Evolutionary conservation across 768 basidiomycete genomes (phyloP).

Genomic region (Mycena kentingensis): DNA sequence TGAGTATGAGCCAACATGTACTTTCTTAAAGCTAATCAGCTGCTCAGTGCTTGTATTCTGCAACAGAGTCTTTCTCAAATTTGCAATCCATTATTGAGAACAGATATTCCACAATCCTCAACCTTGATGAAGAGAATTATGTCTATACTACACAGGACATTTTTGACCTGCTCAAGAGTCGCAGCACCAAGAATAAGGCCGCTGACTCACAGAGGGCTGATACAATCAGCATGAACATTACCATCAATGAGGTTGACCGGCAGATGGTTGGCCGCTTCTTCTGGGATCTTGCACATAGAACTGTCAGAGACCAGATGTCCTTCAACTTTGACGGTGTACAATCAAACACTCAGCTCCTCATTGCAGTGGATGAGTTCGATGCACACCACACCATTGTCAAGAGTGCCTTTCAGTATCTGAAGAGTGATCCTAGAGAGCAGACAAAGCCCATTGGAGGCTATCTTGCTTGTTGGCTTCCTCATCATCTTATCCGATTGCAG

Average conservation of each 20-base stretch:
- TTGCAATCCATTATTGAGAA: too few relatives aligned
- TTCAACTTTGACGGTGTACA: slow-evolving; percentile 1
- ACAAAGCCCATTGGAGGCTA: not conserved
- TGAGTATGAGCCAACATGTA: too few relatives aligned
- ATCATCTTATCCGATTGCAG: not conserved
- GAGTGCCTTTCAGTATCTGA: not conserved
- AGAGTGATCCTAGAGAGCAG: not conserved
- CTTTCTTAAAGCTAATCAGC: too few relatives aligned
- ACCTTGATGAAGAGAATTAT: too few relatives aligned
- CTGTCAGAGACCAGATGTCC: slow-evolving; percentile 1
- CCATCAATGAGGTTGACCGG: slow-evolving; percentile 2
- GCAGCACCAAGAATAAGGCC: too few relatives aligned
- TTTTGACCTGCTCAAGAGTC: too few relatives aligned
- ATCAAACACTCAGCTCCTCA: not conserved
- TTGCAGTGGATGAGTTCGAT: not conserved
- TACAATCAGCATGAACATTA: slow-evolving; percentile 25
- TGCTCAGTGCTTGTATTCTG: too few relatives aligned
- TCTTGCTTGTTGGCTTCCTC: not conserved
- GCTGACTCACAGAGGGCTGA: too few relatives aligned
- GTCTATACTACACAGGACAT: too few relatives aligned
- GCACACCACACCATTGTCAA: slow-evolving; percentile 1
- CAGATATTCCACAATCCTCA: too few relatives aligned
- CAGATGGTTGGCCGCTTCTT: not conserved
- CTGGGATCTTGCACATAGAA: slow-evolving; percentile 1
- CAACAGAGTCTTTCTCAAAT: too few relatives aligned